phyloP scores from a whole-genome alignment of 2,329 filamentous ascomycete species.

The Claviceps pusilla region DNA sequence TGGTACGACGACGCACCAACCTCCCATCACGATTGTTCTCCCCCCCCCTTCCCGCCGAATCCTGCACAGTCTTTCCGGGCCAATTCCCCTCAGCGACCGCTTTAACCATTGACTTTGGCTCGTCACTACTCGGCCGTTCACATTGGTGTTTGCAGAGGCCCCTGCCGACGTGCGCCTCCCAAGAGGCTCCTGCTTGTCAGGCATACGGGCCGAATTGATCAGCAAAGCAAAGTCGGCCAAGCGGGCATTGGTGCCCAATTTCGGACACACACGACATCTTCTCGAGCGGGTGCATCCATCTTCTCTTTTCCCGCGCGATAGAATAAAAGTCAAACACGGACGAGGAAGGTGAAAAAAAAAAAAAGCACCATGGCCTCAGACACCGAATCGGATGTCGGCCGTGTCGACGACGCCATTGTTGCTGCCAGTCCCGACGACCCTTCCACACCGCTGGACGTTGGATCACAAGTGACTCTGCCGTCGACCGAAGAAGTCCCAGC shows the following conservation, averaged over 20 bases:
- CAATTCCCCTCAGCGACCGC: not conserved
- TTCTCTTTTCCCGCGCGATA: too few species aligned
- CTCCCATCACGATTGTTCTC: too few species aligned
- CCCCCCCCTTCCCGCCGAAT: not conserved
- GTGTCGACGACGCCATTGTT: constrained; percentile 14
- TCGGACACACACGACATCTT: not conserved
- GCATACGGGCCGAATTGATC: not conserved
- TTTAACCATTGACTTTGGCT: not conserved
- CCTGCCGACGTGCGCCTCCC: not conserved
- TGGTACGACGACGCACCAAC: not conserved
- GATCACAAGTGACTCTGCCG: constrained; percentile 39
- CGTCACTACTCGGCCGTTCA: not conserved
- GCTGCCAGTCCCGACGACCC: constrained; percentile 22
- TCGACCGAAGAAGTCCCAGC: constrained; percentile 41
- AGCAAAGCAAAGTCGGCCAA: not conserved
- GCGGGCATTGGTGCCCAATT: not conserved
- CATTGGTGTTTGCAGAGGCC: not conserved
- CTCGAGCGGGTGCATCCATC: not conserved
- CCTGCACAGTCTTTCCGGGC: not conserved
- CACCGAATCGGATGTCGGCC: constrained; percentile 18
- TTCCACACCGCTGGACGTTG: constrained; percentile 17
- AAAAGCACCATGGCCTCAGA: constrained; percentile 21
- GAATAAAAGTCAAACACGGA: not conserved
- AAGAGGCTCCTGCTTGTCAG: not conserved
- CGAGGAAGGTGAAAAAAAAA: not conserved